Base-by-base conservation (phyloP, 2,329 filamentous ascomycete species). In the Fusarium praegraminearum region DNA sequence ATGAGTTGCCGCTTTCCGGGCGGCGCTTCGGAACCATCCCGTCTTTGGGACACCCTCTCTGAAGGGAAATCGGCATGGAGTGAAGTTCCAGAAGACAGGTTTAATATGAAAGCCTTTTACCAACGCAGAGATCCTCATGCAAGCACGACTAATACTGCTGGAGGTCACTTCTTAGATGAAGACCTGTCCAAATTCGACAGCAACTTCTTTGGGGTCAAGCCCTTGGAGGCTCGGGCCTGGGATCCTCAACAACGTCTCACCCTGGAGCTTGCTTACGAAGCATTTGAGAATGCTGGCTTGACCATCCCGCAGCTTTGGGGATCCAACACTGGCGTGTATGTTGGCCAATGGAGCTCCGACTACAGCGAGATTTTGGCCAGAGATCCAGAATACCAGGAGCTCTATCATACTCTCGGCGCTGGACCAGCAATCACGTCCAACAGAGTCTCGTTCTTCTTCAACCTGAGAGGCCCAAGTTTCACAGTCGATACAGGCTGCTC, bases 401-500 rank as follows among this genome's bases (percentile, higher is more conserved):
- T 83, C 78, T 83, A 84, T 59, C 82, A 84, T 57, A 81, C 75
- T 24, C 84, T 80, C 1, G 83, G 83, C 60, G 79, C 78, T 32
- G 80, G 80, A 4, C 75, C 79, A 9, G 79, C 80, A 1, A 81
- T 84, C 40, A 61, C 83, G n/a, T 77, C 82, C 0, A 84, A 84
- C 66, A 78, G 83, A n/a, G 73, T 86, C 15, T 84, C 81, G 0
- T 84, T 85, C 72, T 81, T 80, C 51, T 85, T 82, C 69, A 79
- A 86, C 64, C 79, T 86, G 40, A 71, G 71, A 12, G 84, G 84
- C 0, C 82, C 84, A 0, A 83, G 81, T 32, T 76, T 84, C 70
- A 84, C 83, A 1, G 76, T 86, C 9, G 83, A 86, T 60, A 87
- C 85, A 0, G 85, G 82, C 1, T 87, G 85, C 67, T 86, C 84